Conservation (phyloP, 2,329 filamentous ascomycete genomes). For the Venturia pyrina region DNA sequence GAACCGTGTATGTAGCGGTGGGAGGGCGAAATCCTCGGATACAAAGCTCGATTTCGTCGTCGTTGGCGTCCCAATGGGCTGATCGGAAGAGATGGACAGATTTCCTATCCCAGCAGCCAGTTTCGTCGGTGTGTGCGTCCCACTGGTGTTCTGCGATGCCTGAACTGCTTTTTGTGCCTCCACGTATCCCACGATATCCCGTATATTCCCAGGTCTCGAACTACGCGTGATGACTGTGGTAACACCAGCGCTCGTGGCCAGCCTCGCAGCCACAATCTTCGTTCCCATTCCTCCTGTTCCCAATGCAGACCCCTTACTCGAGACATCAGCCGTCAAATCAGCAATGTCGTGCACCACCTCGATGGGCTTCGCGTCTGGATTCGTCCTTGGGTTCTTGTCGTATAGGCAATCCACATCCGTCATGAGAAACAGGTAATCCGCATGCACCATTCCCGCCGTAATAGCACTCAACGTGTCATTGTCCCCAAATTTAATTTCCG, state of each 20-base stretch:
- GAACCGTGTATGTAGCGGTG: constrained; percentile 82
- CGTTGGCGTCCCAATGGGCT: constrained; percentile 24
- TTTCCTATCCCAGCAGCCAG: constrained; percentile 14
- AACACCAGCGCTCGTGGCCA: constrained; percentile 89
- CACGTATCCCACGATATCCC: constrained; percentile 73
- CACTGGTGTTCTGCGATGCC: constrained; percentile 17
- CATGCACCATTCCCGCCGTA: constrained; percentile 93
- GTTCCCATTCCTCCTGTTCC: constrained; percentile 97
- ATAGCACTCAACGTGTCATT: constrained; percentile 97
- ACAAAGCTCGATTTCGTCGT: constrained; percentile 17
- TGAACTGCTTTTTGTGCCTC: constrained; percentile 35
- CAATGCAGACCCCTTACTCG: constrained; percentile 74
- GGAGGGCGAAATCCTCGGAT: constrained; percentile 15
- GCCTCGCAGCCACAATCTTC: constrained; percentile 85
- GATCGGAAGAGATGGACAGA: constrained; percentile 17
- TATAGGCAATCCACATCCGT: constrained; percentile 97
- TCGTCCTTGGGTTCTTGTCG: constrained; percentile 81
- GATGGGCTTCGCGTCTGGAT: constrained; percentile 80
- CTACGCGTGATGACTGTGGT: constrained; percentile 93
- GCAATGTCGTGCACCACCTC: constrained; percentile 86
- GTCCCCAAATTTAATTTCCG: constrained; percentile 99
- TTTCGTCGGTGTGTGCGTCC: constrained; percentile 14
- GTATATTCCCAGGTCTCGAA: constrained; percentile 86
- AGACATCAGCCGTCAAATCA: constrained; percentile 76
- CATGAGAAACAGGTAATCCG: constrained; percentile 95